Evolutionary conservation across 306 rosid genomes (phyloP).

Genomic region (Inga leiocalycina): DNA sequence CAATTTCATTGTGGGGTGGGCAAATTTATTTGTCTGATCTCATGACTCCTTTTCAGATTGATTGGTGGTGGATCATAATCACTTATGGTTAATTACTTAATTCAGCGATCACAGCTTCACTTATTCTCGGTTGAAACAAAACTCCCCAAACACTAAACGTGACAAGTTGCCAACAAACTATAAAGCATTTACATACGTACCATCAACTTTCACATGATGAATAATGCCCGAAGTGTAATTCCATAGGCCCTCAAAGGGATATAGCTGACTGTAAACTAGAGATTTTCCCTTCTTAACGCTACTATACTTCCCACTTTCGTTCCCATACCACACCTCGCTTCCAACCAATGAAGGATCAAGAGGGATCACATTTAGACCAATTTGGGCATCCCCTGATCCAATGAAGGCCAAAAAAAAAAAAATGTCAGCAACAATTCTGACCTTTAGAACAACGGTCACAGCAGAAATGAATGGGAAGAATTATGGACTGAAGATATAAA

Average conservation of each 20-base stretch:
- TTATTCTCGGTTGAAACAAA: too few relatives aligned
- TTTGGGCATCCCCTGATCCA: constrained; percentile 82
- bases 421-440: neutral
- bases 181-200: constrained; percentile 38
- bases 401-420: constrained; percentile 20
- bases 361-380: constrained; percentile 74
- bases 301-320: constrained; percentile 67
- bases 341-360: constrained; percentile 64
- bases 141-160: neutral
- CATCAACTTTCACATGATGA: constrained; percentile 83
- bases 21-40: too few relatives aligned
- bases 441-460: constrained; percentile 13
- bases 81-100: too few relatives aligned
- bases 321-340: constrained; percentile 83
- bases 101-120: too few relatives aligned
- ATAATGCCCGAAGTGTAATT: constrained; percentile 92
- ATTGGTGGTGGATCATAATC: neutral
- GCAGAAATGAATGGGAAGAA: neutral
- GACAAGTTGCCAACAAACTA: neutral
- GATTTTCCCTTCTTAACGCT: constrained; percentile 59
- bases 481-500: constrained; percentile 13
- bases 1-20: too few relatives aligned
- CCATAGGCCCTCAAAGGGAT: constrained; percentile 80
- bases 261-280: constrained; percentile 71
- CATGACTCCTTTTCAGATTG: neutral